Base-by-base conservation (phyloP, 441 rosid species). In the Syzygium syzygioides region DNA sequence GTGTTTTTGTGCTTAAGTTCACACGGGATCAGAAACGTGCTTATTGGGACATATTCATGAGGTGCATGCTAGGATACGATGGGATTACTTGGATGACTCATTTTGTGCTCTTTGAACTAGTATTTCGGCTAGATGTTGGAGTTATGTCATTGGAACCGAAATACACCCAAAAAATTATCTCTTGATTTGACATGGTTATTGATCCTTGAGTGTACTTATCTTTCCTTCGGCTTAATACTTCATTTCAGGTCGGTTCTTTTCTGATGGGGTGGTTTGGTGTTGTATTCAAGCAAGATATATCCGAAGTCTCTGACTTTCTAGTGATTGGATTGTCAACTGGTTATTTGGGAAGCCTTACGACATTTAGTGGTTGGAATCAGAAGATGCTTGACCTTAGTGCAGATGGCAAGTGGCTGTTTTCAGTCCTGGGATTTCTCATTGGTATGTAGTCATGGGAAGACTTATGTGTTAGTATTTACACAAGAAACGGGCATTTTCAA, bases 341-440 rank as follows among this genome's bases (percentile, higher is more conserved):
- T 87, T 98, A 95, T 91, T 90, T 95, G 91, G 99, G 98, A 87
- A 96, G 99, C 90, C 92, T 98, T 79, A 98, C 99, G 30, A 97
- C 99, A 85, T 98, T 98, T 92, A 98, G 99, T 55, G 97, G 98
- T 55, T 98, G 99, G 99, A 95, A 97, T 89, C 99, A 98, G 91
- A 95, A 96, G 92, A 98, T 98, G 98, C 96, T 98, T 56, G 98
- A 97, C 91, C 97, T 98, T 86, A 92, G 93, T 87, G 92, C 91
- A 23, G 89, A 94, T 90, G 98, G 97, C 92, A 91, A 93, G 86
- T 97, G 99, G 98, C 92, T 95, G 76, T 91, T 91, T 90, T 91
- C 98, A 52, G 66, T 92, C 48, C 90, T 95, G 83, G 97, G 99
- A 89, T 96, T 94, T 93, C 90, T 97, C 25, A 23, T 94, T 90